These are phyloP conservation scores for Narthecium ossifragum DNA, from an alignment of 106 monocot genomes.

Conservation along the genomic window DNA sequence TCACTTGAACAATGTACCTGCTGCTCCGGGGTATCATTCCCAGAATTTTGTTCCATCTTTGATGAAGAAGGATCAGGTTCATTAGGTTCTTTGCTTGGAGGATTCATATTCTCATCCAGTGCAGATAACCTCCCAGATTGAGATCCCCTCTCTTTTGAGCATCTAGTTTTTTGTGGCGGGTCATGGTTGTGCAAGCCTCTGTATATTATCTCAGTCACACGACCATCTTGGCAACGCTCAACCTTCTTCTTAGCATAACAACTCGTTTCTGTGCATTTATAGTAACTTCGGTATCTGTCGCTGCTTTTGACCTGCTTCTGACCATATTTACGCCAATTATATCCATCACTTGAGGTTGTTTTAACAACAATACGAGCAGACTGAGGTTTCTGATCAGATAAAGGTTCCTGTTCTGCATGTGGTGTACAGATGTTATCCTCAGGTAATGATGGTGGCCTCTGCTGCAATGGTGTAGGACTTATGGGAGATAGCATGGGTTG, in stretches of 20 bases:
- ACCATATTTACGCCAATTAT: constrained; percentile 78
- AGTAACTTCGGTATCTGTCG: constrained; percentile 64
- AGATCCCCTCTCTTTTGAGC: constrained; percentile 31
- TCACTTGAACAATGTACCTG: constrained; percentile 84
- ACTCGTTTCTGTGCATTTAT: constrained; percentile 51
- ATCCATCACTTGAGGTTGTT: constrained; percentile 40
- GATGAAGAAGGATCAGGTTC: constrained; percentile 13
- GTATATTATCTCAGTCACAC: constrained; percentile 43
- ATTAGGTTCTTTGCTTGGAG: constrained; percentile 15
- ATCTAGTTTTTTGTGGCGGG: constrained; percentile 44
- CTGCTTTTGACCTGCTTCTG: constrained; percentile 84
- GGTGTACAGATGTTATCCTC: constrained; percentile 15
- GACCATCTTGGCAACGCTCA: constrained; percentile 59
- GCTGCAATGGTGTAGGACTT: constrained; percentile 20
- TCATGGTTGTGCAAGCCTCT: constrained; percentile 56
- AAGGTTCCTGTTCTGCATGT: neutral
- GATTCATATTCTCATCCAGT: constrained; percentile 16
- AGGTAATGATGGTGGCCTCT: constrained; percentile 3
- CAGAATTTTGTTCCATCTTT: constrained; percentile 18
- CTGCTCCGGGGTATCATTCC: constrained; percentile 25
- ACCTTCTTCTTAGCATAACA: constrained; percentile 78
- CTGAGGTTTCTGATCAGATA: constrained; percentile 16
- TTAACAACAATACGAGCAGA: constrained; percentile 14
- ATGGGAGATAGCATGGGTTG: constrained; percentile 18
- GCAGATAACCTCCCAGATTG: constrained; percentile 8